These are phyloP conservation scores for Cercospora sojina DNA, from an alignment of 2,329 filamentous ascomycete species.

Conservation along the genomic window DNA sequence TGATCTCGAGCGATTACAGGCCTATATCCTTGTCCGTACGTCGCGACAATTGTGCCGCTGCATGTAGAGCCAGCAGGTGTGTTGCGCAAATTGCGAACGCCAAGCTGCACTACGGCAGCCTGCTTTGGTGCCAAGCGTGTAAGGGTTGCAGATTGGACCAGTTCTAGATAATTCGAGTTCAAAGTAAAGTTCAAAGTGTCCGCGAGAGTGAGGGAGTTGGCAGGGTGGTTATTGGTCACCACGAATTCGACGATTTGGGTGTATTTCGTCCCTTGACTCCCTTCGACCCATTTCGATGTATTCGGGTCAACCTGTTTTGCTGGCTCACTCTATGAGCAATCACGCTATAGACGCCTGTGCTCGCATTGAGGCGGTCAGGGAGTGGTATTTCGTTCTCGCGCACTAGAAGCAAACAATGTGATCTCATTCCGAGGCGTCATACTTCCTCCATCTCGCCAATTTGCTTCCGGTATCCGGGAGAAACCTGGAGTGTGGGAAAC, in stretches of 20 bases:
- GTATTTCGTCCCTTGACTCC: neutral
- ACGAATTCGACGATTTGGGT: constrained; percentile 4
- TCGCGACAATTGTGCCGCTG: neutral
- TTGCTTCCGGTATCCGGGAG: neutral
- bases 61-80: constrained; percentile 2
- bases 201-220: neutral
- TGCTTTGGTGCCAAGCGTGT: neutral
- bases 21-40: constrained; percentile 1
- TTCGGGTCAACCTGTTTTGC: neutral
- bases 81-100: neutral
- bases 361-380: neutral
- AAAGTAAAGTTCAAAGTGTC: constrained; percentile 2
- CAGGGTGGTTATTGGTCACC: constrained; percentile 1
- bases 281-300: constrained; percentile 2
- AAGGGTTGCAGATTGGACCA: neutral
- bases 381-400: neutral
- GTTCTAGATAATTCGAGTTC: neutral
- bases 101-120: neutral
- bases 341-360: neutral
- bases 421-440: no score
- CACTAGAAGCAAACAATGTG: neutral
- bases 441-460: neutral
- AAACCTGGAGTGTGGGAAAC: neutral
- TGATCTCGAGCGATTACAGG: neutral
- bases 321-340: neutral